These are phyloP conservation scores for Amanita pallidorosea DNA, from an alignment of 768 basidiomycete species.

Conservation along the genomic window DNA sequence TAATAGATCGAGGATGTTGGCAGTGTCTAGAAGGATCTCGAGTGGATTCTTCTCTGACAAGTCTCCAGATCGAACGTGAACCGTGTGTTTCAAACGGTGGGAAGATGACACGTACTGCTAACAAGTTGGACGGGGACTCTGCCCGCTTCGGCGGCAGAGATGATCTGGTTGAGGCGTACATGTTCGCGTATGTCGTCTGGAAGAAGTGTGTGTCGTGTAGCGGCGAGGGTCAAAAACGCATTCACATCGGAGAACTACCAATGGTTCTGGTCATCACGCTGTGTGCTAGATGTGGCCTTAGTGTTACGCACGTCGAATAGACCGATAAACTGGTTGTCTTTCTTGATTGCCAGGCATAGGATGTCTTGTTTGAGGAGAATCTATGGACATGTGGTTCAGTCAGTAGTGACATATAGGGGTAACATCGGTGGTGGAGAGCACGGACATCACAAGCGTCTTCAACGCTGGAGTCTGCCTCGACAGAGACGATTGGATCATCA, in stretches of 20 bases:
- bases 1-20: slow-evolving; percentile 52
- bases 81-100: neutral
- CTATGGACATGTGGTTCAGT: slow-evolving; percentile 25
- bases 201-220: slow-evolving; percentile 60
- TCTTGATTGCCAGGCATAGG: slow-evolving; percentile 54
- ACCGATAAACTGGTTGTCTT: slow-evolving; percentile 30
- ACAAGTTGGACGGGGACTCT: slow-evolving; percentile 66
- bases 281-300: neutral
- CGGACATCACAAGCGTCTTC: slow-evolving; percentile 76
- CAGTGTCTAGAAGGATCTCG: slow-evolving; percentile 48
- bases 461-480: slow-evolving; percentile 64
- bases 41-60: slow-evolving; percentile 81
- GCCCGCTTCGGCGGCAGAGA: slow-evolving; percentile 65
- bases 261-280: neutral
- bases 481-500: slow-evolving; percentile 52
- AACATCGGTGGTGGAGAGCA: slow-evolving; percentile 2
- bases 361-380: slow-evolving; percentile 51
- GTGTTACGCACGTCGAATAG: slow-evolving; percentile 59
- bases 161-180: slow-evolving; percentile 54
- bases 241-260: slow-evolving; percentile 78
- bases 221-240: slow-evolving; percentile 77
- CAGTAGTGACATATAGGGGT: neutral
- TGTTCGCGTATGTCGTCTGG: slow-evolving; percentile 51
- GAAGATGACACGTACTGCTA: slow-evolving; percentile 45
- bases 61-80: slow-evolving; percentile 31